Base-by-base conservation (phyloP, 192 early-diverging fungal genomes). In the Coemansia javaensis region DNA sequence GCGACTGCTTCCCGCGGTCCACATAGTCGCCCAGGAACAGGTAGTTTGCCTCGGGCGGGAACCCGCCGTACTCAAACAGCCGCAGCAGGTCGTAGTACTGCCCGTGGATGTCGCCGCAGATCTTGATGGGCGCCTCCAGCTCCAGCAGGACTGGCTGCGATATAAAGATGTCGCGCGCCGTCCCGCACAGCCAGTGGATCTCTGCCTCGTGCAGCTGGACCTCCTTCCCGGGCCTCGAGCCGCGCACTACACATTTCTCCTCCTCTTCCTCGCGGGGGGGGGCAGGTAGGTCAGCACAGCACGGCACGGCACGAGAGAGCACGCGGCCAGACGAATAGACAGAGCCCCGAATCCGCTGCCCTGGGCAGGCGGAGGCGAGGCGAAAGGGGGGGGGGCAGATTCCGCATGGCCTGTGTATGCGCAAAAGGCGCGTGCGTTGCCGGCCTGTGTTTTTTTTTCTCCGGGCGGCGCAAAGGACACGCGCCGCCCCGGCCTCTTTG, bases 11-110 rank as follows among this genome's bases (percentile, higher is more conserved):
- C 45, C 94, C 94, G 43, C 94, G 82, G 66, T 98, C 94, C 39
- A 98, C 94, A 68, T 98, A 98, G 65, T 98, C 94, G 32, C 94
- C 94, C 62, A 97, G 70, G 67, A 97, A 97, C 36, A 97, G 81
- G 55, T 95, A 97, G 79, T 95, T 97, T 31, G 92, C 85, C 58
- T 95, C 89, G 0, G 92, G 92, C 16, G 94, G 94, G 75, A 93
- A 93, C 27, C 92, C 94, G 44, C 92, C 92, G 71, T 94, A 91
- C 53, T 97, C 92, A 56, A 97, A 97, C 35, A 95, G 76, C 34
- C 94, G 85, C 46, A 97, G 77, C 17, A 97, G 82, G 67, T 97
- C 94, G 58, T 94, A 94, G 78, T 97, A 97, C 77, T 97, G 94
- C 22, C 94, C 94, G 58, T 97, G 94, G 63, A 97, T 84, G 51